Percentiles rank a stretch among this genome's conserved stretches.
phyloP scores from a whole-genome alignment of 768 basidiomycete species.

The Chalciporus sphaerocephalus region DNA sequence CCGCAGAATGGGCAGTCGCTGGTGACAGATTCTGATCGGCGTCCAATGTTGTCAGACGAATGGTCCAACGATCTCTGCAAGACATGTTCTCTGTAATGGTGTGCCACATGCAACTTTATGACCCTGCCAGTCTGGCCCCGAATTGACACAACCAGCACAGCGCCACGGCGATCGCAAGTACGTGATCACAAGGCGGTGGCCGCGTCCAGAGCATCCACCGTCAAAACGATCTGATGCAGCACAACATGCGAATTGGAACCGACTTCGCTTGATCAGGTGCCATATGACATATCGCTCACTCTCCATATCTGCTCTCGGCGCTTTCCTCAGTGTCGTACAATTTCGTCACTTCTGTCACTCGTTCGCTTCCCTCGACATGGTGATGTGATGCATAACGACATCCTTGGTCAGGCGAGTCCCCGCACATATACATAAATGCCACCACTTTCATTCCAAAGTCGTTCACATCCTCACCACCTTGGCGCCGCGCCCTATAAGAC shows the following conservation, averaged over 20 bases:
- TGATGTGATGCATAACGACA: constrained; percentile 11
- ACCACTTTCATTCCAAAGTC: background rate
- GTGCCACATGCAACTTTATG: too few relatives aligned
- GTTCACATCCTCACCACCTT: background rate
- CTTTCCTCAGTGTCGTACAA: background rate
- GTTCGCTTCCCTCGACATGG: constrained; percentile 3
- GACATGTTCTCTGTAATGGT: too few relatives aligned
- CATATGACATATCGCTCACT: background rate
- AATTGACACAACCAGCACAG: background rate
- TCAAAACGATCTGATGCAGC: background rate
- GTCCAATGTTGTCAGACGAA: too few relatives aligned
- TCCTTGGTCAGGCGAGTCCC: background rate
- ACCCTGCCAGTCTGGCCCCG: too few relatives aligned
- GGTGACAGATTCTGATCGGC: too few relatives aligned
- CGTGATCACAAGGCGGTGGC: background rate
- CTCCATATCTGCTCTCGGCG: background rate
- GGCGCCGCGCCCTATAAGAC: background rate
- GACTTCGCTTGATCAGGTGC: background rate
- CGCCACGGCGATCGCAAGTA: background rate
- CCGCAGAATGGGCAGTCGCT: too few relatives aligned
- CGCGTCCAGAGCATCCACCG: too few relatives aligned
- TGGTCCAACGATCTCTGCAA: too few relatives aligned
- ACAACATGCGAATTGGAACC: background rate
- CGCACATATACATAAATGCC: background rate
- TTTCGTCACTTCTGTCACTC: background rate